These are phyloP conservation scores for Hansenula sp. DNA, from an alignment of 1,139 yeast species.

Conservation along the genomic window DNA sequence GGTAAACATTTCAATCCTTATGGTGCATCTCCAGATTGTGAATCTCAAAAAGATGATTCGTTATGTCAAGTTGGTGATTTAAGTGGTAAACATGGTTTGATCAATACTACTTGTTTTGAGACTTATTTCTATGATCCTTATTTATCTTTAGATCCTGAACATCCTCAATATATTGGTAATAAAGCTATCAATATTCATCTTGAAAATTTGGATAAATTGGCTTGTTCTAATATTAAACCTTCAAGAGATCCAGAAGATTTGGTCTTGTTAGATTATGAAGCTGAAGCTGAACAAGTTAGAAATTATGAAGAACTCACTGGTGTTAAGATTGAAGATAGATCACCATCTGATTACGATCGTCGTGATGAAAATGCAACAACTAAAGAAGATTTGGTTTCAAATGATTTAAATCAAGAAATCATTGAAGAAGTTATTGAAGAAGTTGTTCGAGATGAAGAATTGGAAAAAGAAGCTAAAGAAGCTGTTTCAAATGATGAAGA, in stretches of 20 bases:
- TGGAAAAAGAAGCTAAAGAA: neutral
- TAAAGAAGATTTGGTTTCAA: neutral
- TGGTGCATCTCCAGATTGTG: constrained; percentile 42
- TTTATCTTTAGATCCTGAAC: constrained; percentile 44
- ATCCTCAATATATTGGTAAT: constrained; percentile 49
- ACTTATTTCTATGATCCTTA: constrained; percentile 50
- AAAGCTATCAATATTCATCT: constrained; percentile 50
- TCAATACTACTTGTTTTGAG: constrained; percentile 52
- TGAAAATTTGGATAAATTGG: constrained; percentile 45
- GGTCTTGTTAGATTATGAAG: constrained; percentile 19
- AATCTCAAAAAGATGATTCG: constrained; percentile 42
- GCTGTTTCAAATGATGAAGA: constrained; percentile 1
- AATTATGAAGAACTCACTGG: constrained; percentile 24
- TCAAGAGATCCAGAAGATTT: constrained; percentile 25
- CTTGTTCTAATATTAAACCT: constrained; percentile 50
- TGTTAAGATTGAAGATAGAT: constrained; percentile 11
- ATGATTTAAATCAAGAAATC: constrained; percentile 5
- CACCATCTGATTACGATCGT: constrained; percentile 3
- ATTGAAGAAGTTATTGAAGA: constrained; percentile 7
- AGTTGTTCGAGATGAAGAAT: constrained; percentile 1
- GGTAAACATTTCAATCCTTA: constrained; percentile 55
- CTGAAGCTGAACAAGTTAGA: constrained; percentile 23
- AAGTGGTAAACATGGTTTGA: constrained; percentile 60
- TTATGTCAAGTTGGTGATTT: constrained; percentile 59
- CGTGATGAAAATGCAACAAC: constrained; percentile 6